Base-by-base conservation (phyloP, 805 yeast species). In the Maudiozyma barnettii region DNA sequence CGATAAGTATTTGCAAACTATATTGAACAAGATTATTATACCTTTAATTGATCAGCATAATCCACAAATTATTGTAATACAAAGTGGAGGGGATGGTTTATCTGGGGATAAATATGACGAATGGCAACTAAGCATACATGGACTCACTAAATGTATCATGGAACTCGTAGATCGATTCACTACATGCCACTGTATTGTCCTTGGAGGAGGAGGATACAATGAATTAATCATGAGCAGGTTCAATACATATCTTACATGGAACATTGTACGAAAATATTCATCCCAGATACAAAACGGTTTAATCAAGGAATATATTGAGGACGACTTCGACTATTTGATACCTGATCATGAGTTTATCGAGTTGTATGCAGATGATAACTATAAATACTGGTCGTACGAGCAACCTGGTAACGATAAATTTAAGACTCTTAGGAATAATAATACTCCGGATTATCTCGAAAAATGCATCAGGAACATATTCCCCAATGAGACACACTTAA, bases 171-270 rank as follows among this genome's bases (percentile, higher is more conserved):
- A 22, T 35, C 54, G 12, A 20, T 74, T 18, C 43, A 72, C 52
- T 46, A 2, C 48, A 53, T 53, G 55, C 45, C 39, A 60, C 19
- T 41, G 58, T 1, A 43, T 54, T 1, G 48, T 84, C 6, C 65
- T 84, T 1, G 91, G 91, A 0, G 93, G 93, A 2, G 93, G 93
- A 2, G 93, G 91, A 0, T 84, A 84, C 58, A 78, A 82, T 50
- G 77, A 73, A 50, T 59, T 69, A 2, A 81, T 82, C 49, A 72
- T 78, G 22, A 79, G 88, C 0, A 72, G 84, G 50, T 76, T 79
- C 47, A 81, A 86, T 57, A 60, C 72, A 0, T 69, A 61, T 50
- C 45, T 70, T 13, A 69, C 73, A 1, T 45, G 58, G 55, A 39
- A 50, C 20, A 43, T 61, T 8, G 30, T 53, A 5, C 33, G 45